Percentiles rank a stretch among this genome's conserved stretches.
Conservation (phyloP, 345 rosid species). For the Raphanus sativus region DNA sequence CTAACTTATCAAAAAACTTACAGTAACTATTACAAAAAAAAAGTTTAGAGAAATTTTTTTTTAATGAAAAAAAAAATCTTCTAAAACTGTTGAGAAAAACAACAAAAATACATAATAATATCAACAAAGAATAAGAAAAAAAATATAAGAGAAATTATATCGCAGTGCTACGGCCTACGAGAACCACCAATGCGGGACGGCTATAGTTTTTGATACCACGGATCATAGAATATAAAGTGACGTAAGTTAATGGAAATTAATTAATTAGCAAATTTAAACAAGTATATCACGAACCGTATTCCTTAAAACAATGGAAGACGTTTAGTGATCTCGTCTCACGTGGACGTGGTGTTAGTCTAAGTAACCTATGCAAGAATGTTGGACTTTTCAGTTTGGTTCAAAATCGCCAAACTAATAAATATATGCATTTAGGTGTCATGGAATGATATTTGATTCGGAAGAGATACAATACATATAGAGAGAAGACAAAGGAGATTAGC, state of each 20-base stretch:
- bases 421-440: slow-evolving; percentile 25
- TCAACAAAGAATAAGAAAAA: neutral
- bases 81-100: neutral
- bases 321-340: slow-evolving; percentile 16
- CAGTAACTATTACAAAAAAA: no score
- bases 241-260: neutral
- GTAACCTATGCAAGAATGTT: slow-evolving; percentile 14
- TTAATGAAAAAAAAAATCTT: neutral
- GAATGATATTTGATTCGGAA: slow-evolving; percentile 34
- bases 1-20: no score
- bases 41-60: no score
- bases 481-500: slow-evolving; percentile 39
- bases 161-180: neutral
- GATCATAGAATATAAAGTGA: neutral
- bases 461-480: slow-evolving; percentile 27
- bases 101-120: neutral
- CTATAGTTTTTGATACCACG: neutral
- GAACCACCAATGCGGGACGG: neutral
- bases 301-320: slow-evolving; percentile 22
- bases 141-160: no score
- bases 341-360: neutral
- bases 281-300: neutral
- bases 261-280: neutral
- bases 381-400: neutral
- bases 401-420: slow-evolving; percentile 6